Percentiles rank a stretch among this genome's conserved stretches.
Conservation (phyloP, 73 alveolate species). For the Symbiodinium pilosum region DNA sequence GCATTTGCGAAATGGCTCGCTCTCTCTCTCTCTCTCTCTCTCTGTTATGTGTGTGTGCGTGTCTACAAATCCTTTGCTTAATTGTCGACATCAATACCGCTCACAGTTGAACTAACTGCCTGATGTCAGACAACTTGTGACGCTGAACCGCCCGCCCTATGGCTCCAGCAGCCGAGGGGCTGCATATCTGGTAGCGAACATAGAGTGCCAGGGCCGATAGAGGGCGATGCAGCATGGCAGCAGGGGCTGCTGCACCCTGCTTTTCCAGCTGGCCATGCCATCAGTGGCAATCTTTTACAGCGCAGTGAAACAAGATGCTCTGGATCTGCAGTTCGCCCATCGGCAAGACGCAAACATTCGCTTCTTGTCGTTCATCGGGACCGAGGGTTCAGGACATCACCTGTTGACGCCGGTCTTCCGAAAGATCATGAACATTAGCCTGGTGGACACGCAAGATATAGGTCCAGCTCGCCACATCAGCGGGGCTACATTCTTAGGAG, state of each 20-base stretch:
- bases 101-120: too few species aligned
- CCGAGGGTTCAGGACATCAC: constrained; percentile 11
- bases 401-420: constrained; percentile 1
- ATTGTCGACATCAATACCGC: too few species aligned
- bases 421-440: neutral
- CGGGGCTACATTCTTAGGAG: neutral
- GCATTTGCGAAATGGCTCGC: too few species aligned
- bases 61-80: too few species aligned
- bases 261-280: neutral
- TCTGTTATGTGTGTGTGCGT: too few species aligned
- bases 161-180: too few species aligned
- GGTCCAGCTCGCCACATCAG: constrained; percentile 3
- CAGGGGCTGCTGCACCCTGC: neutral
- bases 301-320: neutral
- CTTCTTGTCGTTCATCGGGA: neutral
- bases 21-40: too few species aligned
- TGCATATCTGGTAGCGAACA: neutral
- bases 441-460: neutral
- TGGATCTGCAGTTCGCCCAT: neutral
- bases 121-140: too few species aligned
- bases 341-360: neutral
- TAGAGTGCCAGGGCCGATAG: neutral
- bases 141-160: too few species aligned
- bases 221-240: neutral
- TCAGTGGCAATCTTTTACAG: neutral